Percentiles rank a stretch among this genome's conserved stretches.
These are phyloP conservation scores for Thalassiosira exigua DNA, from an alignment of 352 stramenopile species.

Conservation along the genomic window DNA sequence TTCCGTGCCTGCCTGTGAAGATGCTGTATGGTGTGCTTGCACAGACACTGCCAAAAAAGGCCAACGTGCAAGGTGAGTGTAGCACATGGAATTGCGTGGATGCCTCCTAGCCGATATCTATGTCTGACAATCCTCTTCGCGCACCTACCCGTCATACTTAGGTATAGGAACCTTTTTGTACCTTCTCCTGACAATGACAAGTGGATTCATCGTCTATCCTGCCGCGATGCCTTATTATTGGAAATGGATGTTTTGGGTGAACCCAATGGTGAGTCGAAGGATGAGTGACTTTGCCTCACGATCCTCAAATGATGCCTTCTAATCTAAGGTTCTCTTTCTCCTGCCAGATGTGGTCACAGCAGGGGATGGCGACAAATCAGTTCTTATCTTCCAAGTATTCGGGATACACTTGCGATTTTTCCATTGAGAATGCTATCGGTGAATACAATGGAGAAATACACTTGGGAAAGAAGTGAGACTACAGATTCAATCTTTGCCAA, in stretches of 20 bases:
- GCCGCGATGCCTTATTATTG: constrained; percentile 48
- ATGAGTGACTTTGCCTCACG: background rate
- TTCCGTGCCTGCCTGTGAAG: too few relatives aligned
- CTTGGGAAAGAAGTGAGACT: constrained; percentile 53
- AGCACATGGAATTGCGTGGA: too few relatives aligned
- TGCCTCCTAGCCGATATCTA: too few relatives aligned
- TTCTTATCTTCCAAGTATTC: constrained; percentile 56
- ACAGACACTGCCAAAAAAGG: constrained; percentile 58
- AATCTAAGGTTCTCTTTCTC: too few relatives aligned
- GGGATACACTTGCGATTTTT: constrained; percentile 19
- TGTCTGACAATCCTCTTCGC: too few relatives aligned
- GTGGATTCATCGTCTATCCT: constrained; percentile 64
- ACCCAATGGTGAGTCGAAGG: constrained; percentile 39
- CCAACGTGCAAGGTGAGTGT: constrained; percentile 58
- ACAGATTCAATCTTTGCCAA: constrained; percentile 24
- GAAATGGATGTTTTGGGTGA: constrained; percentile 58
- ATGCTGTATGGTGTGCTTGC: constrained; percentile 59
- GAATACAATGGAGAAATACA: constrained; percentile 40
- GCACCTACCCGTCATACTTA: too few relatives aligned
- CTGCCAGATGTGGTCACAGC: constrained; percentile 38
- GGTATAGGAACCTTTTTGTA: constrained; percentile 62
- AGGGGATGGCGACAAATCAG: constrained; percentile 57
- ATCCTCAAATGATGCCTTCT: too few relatives aligned
- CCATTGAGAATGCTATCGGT: constrained; percentile 13
- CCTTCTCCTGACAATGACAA: constrained; percentile 56